Conservation (phyloP, 176 grass and related monocot species). For the Zizania latifolia region DNA sequence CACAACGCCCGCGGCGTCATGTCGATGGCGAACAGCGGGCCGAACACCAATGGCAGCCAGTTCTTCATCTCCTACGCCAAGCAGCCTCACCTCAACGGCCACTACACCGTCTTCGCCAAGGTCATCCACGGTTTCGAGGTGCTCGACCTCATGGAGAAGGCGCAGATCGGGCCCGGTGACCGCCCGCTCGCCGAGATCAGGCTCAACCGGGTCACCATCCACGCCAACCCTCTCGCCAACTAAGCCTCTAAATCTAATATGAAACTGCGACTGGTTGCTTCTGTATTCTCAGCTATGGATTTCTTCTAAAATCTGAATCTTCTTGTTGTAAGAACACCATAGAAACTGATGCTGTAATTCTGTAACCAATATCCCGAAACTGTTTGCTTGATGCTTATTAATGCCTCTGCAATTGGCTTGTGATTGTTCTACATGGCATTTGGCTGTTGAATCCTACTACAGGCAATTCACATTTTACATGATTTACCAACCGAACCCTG, state of each 20-base stretch:
- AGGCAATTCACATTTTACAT: too few relatives aligned
- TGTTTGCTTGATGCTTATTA: neutral
- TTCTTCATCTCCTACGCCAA: constrained; percentile 96
- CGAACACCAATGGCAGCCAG: constrained; percentile 95
- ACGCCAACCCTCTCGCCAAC: constrained; percentile 72
- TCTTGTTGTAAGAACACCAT: too few relatives aligned
- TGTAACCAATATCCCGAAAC: too few relatives aligned
- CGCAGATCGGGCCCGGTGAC: constrained; percentile 65
- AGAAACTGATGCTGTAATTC: too few relatives aligned
- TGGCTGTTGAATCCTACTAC: too few relatives aligned
- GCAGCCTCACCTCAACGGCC: constrained; percentile 93
- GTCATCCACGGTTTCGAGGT: constrained; percentile 98
- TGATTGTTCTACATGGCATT: neutral
- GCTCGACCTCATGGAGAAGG: constrained; percentile 98
- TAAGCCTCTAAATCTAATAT: neutral
- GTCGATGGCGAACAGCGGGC: constrained; percentile 88
- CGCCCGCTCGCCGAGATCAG: constrained; percentile 92
- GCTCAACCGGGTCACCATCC: constrained; percentile 88
- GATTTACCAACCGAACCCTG: too few relatives aligned
- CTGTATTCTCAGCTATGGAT: too few relatives aligned
- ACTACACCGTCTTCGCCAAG: constrained; percentile 96
- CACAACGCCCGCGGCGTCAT: constrained; percentile 80
- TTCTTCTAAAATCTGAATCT: too few relatives aligned
- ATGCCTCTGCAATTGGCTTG: neutral
- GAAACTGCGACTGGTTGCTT: too few relatives aligned